phyloP scores from a whole-genome alignment of 164 flowering plant species.

The Magnolia kwangsiensis region DNA sequence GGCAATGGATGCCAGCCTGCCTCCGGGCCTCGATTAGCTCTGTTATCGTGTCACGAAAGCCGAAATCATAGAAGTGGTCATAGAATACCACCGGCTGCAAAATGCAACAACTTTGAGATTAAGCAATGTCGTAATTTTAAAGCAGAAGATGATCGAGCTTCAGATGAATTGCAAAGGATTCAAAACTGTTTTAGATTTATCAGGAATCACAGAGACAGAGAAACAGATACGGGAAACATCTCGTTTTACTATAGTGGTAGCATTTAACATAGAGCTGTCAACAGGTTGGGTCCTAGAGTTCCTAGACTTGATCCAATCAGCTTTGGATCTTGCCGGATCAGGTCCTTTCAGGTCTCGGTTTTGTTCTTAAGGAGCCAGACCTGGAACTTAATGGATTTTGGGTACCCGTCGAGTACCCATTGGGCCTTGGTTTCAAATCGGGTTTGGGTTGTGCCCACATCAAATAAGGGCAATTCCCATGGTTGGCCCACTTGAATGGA shows the following conservation, averaged over 20 bases:
- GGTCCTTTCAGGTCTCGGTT: too few species aligned
- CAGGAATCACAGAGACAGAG: background rate
- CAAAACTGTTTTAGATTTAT: too few species aligned
- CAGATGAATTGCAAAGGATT: background rate
- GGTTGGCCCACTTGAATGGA: too few species aligned
- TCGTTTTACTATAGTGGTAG: background rate
- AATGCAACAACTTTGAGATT: conserved; percentile 2
- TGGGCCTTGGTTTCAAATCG: too few species aligned
- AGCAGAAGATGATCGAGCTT: background rate
- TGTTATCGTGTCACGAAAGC: conserved; percentile 44
- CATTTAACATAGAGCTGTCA: background rate
- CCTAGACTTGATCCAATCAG: too few species aligned
- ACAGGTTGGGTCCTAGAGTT: too few species aligned
- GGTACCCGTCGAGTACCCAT: too few species aligned
- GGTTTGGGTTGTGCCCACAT: too few species aligned
- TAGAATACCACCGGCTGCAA: conserved; percentile 60
- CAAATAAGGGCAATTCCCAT: too few species aligned
- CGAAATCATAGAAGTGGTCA: conserved; percentile 66
- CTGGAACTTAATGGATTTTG: too few species aligned
- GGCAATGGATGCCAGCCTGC: conserved; percentile 51
- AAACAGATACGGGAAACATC: background rate
- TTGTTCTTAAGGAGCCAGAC: too few species aligned
- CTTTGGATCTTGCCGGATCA: too few species aligned
- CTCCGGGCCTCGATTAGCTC: conserved; percentile 49
- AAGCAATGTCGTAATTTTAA: background rate